Conservation (phyloP, 495 filamentous ascomycete genomes). For the Amorphotheca resinae region DNA sequence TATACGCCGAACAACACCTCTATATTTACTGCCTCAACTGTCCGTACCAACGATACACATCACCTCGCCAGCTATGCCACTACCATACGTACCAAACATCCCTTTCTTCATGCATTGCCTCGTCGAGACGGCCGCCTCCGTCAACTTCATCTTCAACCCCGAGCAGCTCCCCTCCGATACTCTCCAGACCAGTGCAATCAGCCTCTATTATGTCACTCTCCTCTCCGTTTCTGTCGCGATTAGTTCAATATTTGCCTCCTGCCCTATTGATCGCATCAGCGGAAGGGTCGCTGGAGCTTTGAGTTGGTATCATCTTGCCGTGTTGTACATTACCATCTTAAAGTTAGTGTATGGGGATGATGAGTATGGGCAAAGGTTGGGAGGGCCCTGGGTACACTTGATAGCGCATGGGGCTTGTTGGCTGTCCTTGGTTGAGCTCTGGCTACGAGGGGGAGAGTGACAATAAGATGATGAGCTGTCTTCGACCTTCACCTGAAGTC, state of each 20-base stretch:
- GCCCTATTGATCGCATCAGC: conserved; percentile 13
- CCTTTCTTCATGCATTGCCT: conserved; percentile 25
- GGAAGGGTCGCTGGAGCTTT: conserved; percentile 22
- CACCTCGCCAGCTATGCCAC: neutral
- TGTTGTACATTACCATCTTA: conserved; percentile 19
- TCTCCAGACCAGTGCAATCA: conserved; percentile 23
- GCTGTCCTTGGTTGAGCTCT: neutral
- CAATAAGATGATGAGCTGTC: neutral
- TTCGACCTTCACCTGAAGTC: too few species aligned
- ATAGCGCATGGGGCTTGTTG: conserved; percentile 12
- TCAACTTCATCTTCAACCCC: conserved; percentile 24
- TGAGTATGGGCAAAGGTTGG: conserved; percentile 6
- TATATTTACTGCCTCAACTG: too few species aligned
- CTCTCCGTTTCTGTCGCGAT: conserved; percentile 22
- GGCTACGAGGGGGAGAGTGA: neutral
- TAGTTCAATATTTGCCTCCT: conserved; percentile 20
- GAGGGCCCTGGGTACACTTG: conserved; percentile 15
- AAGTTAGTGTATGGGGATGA: conserved; percentile 4
- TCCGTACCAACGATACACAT: too few species aligned
- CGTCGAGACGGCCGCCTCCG: conserved; percentile 24
- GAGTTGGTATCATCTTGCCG: conserved; percentile 25
- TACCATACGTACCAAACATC: neutral
- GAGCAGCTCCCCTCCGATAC: conserved; percentile 18
- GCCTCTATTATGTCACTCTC: conserved; percentile 27
- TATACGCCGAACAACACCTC: too few species aligned